phyloP scores from a whole-genome alignment of 192 early-diverging fungal species.

The Umbelopsis sp. region DNA sequence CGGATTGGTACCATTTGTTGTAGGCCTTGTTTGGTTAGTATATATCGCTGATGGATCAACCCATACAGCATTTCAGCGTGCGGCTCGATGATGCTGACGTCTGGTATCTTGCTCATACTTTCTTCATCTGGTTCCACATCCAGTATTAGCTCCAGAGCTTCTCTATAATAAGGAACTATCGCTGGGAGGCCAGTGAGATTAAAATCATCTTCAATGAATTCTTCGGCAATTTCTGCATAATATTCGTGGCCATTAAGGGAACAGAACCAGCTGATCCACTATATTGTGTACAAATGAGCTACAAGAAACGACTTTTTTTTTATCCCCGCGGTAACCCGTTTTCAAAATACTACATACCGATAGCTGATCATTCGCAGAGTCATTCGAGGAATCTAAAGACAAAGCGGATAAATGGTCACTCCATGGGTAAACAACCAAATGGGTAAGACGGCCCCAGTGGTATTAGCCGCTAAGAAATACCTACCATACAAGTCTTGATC shows the following conservation, averaged over 20 bases:
- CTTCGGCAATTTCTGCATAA: constrained; percentile 75
- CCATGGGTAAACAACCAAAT: not conserved
- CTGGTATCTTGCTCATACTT: constrained; percentile 57
- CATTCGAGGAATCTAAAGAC: not conserved
- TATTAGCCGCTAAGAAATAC: not conserved
- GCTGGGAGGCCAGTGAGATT: constrained; percentile 92
- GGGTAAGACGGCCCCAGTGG: not conserved
- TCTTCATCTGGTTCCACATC: constrained; percentile 76
- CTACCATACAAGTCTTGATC: constrained; percentile 14
- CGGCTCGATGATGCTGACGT: constrained; percentile 76
- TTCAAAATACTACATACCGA: not conserved
- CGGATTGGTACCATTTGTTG: constrained; percentile 67
- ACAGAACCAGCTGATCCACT: constrained; percentile 82
- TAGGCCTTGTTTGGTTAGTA: constrained; percentile 86
- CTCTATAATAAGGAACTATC: constrained; percentile 82
- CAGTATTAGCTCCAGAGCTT: constrained; percentile 94
- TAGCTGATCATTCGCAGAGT: constrained; percentile 17
- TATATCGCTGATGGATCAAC: constrained; percentile 91
- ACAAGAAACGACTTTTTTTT: no score
- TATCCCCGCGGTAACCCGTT: no score
- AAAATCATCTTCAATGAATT: constrained; percentile 95
- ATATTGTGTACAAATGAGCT: not conserved
- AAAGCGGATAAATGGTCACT: not conserved
- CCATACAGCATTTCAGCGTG: constrained; percentile 93
- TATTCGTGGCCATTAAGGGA: constrained; percentile 75